Conservation (phyloP, 352 stramenopile species). For the Phytopythium delawarense region DNA sequence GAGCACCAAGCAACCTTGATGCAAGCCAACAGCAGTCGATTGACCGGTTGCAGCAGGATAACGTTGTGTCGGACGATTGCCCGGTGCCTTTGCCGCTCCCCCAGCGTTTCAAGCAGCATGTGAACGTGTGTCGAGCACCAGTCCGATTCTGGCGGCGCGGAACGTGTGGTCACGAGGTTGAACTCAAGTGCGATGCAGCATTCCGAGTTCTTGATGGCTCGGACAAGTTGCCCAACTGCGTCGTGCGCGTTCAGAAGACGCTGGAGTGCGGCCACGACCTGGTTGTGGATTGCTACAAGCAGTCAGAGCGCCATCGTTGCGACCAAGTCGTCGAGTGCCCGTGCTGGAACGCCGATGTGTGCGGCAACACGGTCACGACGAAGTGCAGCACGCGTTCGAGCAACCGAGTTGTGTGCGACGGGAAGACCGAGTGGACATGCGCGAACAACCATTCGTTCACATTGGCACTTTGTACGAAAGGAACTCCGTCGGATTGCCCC, state of each 20-base stretch:
- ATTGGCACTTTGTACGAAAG: slow-evolving; percentile 43
- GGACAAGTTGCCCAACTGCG: slow-evolving; percentile 12
- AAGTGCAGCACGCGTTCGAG: slow-evolving; percentile 15
- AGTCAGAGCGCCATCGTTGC: slow-evolving; percentile 27
- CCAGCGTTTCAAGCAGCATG: slow-evolving; percentile 13
- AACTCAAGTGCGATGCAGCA: slow-evolving; percentile 46
- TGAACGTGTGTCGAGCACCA: slow-evolving; percentile 32
- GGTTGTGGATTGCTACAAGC: slow-evolving; percentile 31
- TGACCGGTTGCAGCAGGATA: slow-evolving; percentile 25
- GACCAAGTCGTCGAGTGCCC: slow-evolving; percentile 29
- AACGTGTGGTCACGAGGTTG: slow-evolving; percentile 52
- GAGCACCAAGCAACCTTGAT: background rate
- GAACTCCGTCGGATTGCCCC: slow-evolving; percentile 46
- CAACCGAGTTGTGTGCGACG: slow-evolving; percentile 28
- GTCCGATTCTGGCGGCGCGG: slow-evolving; percentile 34
- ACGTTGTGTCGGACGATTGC: slow-evolving; percentile 37
- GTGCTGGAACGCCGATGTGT: slow-evolving; percentile 61
- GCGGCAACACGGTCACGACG: slow-evolving; percentile 26
- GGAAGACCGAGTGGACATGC: slow-evolving; percentile 40
- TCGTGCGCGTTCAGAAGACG: slow-evolving; percentile 24
- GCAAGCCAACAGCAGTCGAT: slow-evolving; percentile 6
- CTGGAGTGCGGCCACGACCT: slow-evolving; percentile 41
- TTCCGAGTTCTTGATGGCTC: slow-evolving; percentile 34
- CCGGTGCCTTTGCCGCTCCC: slow-evolving; percentile 20
- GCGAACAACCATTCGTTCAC: slow-evolving; percentile 26